Conservation (phyloP, 2,329 filamentous ascomycete species). For the Didymella pinodella region DNA sequence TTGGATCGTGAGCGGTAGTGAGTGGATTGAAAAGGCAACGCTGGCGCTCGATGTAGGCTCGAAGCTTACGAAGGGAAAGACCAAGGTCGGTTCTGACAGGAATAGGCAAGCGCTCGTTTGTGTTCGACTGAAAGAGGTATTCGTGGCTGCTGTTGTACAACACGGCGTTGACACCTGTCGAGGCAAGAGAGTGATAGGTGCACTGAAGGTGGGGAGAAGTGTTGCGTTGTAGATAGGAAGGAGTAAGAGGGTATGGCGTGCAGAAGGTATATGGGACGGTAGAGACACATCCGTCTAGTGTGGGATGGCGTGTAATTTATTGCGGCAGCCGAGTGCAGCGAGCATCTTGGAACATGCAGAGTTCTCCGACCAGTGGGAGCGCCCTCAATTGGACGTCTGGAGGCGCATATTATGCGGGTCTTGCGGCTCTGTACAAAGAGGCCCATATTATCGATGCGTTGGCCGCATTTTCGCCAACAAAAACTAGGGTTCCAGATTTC, state of each 20-base stretch:
- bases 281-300: conserved; percentile 48
- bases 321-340: conserved; percentile 51
- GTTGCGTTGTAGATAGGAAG: conserved; percentile 45
- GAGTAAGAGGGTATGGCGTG: conserved; percentile 50
- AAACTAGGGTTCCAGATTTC: conserved; percentile 54
- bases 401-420: conserved; percentile 52
- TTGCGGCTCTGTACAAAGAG: conserved; percentile 55
- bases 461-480: conserved; percentile 86
- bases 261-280: conserved; percentile 46
- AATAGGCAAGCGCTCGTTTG: conserved; percentile 48
- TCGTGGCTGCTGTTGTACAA: conserved; percentile 51
- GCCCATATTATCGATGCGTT: conserved; percentile 78
- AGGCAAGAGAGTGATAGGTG: conserved; percentile 49
- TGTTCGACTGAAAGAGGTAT: conserved; percentile 40
- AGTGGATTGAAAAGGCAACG: conserved; percentile 35
- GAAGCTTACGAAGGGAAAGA: conserved; percentile 35
- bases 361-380: conserved; percentile 64
- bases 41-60: conserved; percentile 36
- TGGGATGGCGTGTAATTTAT: conserved; percentile 53
- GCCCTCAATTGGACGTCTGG: conserved; percentile 49
- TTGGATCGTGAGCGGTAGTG: conserved; percentile 22
- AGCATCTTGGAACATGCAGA: conserved; percentile 50
- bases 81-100: conserved; percentile 36
- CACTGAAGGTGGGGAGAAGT: conserved; percentile 39
- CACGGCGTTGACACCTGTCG: conserved; percentile 47